These are phyloP conservation scores for Garcia nutans DNA, from an alignment of 345 rosid species.

Conservation along the genomic window DNA sequence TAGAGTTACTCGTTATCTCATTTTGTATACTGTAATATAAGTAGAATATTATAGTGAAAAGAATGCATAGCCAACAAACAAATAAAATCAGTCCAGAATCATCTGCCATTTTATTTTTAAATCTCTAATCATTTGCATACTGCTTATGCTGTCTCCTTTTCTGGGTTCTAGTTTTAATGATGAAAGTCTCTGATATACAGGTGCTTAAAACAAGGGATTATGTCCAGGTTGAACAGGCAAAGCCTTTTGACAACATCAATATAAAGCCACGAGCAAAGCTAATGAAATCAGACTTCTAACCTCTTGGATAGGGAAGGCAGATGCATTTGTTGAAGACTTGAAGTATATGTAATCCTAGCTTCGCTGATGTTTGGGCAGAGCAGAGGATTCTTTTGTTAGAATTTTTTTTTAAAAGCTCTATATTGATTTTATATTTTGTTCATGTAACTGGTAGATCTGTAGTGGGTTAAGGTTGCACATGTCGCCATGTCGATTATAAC, in stretches of 20 bases:
- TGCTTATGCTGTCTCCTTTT: background rate
- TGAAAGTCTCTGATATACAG: slow-evolving; percentile 33
- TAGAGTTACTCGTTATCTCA: background rate
- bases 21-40: background rate
- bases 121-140: background rate
- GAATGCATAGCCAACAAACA: background rate
- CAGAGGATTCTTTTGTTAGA: slow-evolving; percentile 1
- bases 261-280: slow-evolving; percentile 74
- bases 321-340: slow-evolving; percentile 12
- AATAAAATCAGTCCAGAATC: background rate
- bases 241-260: slow-evolving; percentile 59
- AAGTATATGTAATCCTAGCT: slow-evolving; percentile 23
- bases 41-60: background rate
- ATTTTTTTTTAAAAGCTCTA: background rate
- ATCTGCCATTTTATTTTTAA: background rate
- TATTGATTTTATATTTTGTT: slow-evolving; percentile 12
- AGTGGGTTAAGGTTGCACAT: slow-evolving; percentile 17
- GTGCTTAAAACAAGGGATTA: slow-evolving; percentile 92
- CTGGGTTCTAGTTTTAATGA: background rate
- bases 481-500: slow-evolving; percentile 25
- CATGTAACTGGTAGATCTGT: slow-evolving; percentile 33
- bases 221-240: slow-evolving; percentile 82
- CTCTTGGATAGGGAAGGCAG: slow-evolving; percentile 18
- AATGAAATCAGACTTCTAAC: slow-evolving; percentile 81
- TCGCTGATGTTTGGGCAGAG: slow-evolving; percentile 5